Base-by-base conservation (phyloP, 23 red algal species). In the Gracilariopsis chorda region DNA sequence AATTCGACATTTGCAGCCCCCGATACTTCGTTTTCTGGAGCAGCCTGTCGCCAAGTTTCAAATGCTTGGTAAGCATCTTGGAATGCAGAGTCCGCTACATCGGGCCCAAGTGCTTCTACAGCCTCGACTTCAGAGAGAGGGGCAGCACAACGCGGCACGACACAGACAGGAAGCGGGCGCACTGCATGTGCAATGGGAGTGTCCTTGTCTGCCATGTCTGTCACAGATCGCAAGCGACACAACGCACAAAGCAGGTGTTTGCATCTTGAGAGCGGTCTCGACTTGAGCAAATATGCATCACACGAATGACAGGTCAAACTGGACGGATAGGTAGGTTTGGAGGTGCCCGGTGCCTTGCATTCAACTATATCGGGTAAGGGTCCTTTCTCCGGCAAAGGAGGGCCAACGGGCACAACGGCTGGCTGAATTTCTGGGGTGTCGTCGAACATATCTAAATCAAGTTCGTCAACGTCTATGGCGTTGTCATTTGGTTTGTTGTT, bases 101-200 rank as follows among this genome's bases (percentile, higher is more conserved):
- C 40, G 33, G 78, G 48, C 27, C 34, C 70, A 20, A 93, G 80
- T 14, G 78, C 78, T 32, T 48, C 48, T n/a, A 71, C 25, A 4
- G 68, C 67, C 47, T 93, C 90, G 0, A 61, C 65, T 13, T 51
- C 24, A 5, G 68, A 52, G 29, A 93, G 45, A 53, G 90, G 90
- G 13, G 90, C 90, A 12, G 30, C 40, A 51, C 89, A 92, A 13
- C 61, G 77, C 12, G 34, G 25, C 36, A 68, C 62, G 13, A 68
- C 62, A 17, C 62, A 68, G 5, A 35, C 62, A 68, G 32, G 62
- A 3, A 68, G 33, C 6, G 17, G 35, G 33, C 32, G 62, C 62
- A 68, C 33, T 12, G 20, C 7, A 19, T 17, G 35, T 6, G 32
- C 62, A 17, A 68, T 16, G n/a, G 62, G 62, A 4, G 35, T 68